Conservation (phyloP, 371 early-diverging fungal genomes). For the Nematocida sp. region DNA sequence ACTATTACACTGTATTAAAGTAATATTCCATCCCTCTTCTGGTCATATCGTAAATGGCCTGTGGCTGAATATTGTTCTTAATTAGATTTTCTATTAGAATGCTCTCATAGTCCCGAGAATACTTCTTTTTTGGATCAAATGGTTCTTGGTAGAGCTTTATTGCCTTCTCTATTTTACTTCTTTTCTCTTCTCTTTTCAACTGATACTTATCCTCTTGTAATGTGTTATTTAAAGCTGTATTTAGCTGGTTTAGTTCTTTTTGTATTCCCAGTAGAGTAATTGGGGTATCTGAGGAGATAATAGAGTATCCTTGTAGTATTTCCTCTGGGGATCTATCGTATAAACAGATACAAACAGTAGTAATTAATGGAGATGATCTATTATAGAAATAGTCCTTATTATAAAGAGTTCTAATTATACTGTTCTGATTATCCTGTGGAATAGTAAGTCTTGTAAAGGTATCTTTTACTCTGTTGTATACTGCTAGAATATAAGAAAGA, state of each 20-base stretch:
- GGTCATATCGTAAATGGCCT: conserved; percentile 9
- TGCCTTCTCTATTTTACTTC: conserved; percentile 7
- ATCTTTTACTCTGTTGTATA: not conserved
- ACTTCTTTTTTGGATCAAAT: not conserved
- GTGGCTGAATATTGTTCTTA: conserved; percentile 15
- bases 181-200: not conserved
- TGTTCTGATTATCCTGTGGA: not conserved
- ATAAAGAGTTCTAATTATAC: not conserved
- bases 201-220: not conserved
- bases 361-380: conserved; percentile 23
- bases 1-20: not conserved
- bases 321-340: not conserved
- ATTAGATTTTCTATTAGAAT: conserved; percentile 31
- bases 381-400: conserved; percentile 25
- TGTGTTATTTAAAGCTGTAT: not conserved
- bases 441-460: not conserved
- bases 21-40: conserved; percentile 43
- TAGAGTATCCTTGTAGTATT: not conserved
- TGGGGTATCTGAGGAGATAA: not conserved
- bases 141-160: conserved; percentile 2
- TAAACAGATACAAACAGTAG: conserved; percentile 9
- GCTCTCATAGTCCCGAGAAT: conserved; percentile 29
- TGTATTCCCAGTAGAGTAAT: conserved; percentile 9
- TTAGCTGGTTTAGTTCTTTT: conserved; percentile 17
- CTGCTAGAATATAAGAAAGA: not conserved